Base-by-base conservation (phyloP, 306 rosid genomes). In the Dalbergia cultrata region DNA sequence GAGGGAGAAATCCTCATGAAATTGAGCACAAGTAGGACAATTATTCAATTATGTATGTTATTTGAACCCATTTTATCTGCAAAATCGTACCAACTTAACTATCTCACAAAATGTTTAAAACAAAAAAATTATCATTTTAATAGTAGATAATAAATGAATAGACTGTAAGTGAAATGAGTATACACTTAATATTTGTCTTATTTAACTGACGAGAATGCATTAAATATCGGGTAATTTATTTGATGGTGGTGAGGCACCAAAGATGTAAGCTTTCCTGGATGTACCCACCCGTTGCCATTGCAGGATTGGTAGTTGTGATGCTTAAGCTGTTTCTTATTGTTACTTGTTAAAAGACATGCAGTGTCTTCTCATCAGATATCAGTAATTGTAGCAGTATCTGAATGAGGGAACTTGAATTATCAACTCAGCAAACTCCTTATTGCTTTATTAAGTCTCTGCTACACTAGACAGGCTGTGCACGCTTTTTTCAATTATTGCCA, bases 221-320 rank as follows among this genome's bases (percentile, higher is more conserved):
- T 26, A 26, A 1, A 26, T 26, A 26, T 22, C 4, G 14, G 16
- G 19, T 58, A 26, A n/a, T 37, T 62, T 14, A 62, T 60, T 9
- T 60, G 26, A 43, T 43, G 58, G 61, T 74, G 79, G 39, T 16
- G 62, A 47, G 69, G 56, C 43, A 21, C n/a, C 75, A 66, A 73
- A 71, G 14, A 37, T 82, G 52, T 13, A 70, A 45, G 16, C 47
- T 52, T 71, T 37, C 11, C 41, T 13, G 13, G 6, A 39, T 13
- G 8, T 56, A 33, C 37, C 78, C 13, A 11, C 67, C 49, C 31
- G 3, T 13, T 54, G 77, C 79, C 64, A 37, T 33, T 64, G 41
- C 21, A 34, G 63, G 62, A 71, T 62, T 18, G 26, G 77, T 18
- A 35, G 44, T 77, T 37, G 69, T 61, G 81, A 64, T 50, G 41